phyloP scores from a whole-genome alignment of 2,329 filamentous ascomycete species.

The Fusarium phyllophilum region DNA sequence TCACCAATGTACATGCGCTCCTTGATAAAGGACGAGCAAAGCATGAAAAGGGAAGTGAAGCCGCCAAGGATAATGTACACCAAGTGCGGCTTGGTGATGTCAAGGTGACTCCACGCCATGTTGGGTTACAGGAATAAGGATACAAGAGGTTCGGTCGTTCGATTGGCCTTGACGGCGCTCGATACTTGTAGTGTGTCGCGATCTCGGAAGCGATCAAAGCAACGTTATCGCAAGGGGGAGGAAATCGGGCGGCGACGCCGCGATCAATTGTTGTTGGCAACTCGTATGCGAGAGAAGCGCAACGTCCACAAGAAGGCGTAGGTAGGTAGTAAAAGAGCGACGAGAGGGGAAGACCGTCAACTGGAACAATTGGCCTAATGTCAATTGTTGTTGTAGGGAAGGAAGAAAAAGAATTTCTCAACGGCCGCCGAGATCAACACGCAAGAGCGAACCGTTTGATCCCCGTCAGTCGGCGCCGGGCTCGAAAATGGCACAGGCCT shows the following conservation, averaged over 20 bases:
- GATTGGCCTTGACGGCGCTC: slow-evolving; percentile 9
- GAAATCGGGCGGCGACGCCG: slow-evolving; percentile 34
- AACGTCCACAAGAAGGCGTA: slow-evolving; percentile 7
- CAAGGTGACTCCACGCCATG: slow-evolving; percentile 84
- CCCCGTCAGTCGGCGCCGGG: slow-evolving; percentile 2
- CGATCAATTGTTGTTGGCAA: slow-evolving; percentile 33
- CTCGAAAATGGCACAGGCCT: slow-evolving; percentile 42
- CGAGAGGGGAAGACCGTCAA: background rate
- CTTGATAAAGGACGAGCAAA: slow-evolving; percentile 97
- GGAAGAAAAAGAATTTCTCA: slow-evolving; percentile 23
- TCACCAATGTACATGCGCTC: slow-evolving; percentile 98
- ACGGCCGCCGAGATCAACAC: background rate
- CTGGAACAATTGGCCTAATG: background rate
- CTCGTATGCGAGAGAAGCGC: slow-evolving; percentile 12
- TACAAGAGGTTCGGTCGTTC: slow-evolving; percentile 11
- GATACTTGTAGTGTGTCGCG: slow-evolving; percentile 20
- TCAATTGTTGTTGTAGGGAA: slow-evolving; percentile 9
- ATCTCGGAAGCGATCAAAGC: slow-evolving; percentile 26
- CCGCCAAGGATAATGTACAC: slow-evolving; percentile 98
- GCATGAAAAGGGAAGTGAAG: slow-evolving; percentile 98
- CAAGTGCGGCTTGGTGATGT: slow-evolving; percentile 94
- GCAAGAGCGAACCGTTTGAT: slow-evolving; percentile 20
- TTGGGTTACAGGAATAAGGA: slow-evolving; percentile 19
- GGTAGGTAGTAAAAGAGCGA: background rate
- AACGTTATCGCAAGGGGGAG: slow-evolving; percentile 25